phyloP scores from a whole-genome alignment of 768 basidiomycete species.

The Tulasnella sp. region DNA sequence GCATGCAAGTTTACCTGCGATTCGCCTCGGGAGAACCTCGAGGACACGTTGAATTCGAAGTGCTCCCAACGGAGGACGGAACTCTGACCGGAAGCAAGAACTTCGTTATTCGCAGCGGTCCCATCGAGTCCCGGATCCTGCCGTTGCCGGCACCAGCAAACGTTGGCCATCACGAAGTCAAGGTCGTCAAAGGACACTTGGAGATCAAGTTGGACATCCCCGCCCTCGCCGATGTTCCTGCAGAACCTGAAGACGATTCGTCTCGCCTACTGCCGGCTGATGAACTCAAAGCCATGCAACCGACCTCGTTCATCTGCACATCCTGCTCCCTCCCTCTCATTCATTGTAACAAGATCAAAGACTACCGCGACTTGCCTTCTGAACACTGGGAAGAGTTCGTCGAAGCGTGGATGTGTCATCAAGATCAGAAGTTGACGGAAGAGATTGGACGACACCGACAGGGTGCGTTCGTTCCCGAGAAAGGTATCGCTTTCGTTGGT shows the following conservation, averaged over 20 bases:
- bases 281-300: slow-evolving; percentile 53
- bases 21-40: slow-evolving; percentile 45
- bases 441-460: slow-evolving; percentile 56
- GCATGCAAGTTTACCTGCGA: slow-evolving; percentile 70
- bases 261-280: slow-evolving; percentile 63
- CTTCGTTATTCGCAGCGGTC: slow-evolving; percentile 60
- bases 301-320: slow-evolving; percentile 69
- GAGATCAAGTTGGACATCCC: slow-evolving; percentile 60
- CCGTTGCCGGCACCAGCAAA: slow-evolving; percentile 54
- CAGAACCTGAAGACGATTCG: slow-evolving; percentile 19
- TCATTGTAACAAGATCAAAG: neutral
- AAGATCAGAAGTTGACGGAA: slow-evolving; percentile 78
- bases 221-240: slow-evolving; percentile 19
- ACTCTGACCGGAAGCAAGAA: slow-evolving; percentile 47
- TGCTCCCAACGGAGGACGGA: slow-evolving; percentile 44
- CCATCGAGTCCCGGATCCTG: slow-evolving; percentile 56
- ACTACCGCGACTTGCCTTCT: slow-evolving; percentile 83
- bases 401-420: slow-evolving; percentile 98
- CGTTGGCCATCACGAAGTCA: slow-evolving; percentile 60
- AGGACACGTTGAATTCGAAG: slow-evolving; percentile 64
- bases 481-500: slow-evolving; percentile 74
- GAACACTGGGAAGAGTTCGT: slow-evolving; percentile 98
- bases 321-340: slow-evolving; percentile 71
- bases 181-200: slow-evolving; percentile 55
- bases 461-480: slow-evolving; percentile 74